phyloP scores from a whole-genome alignment of 129 eudicot species.

The Centrapalus pauciflorus region DNA sequence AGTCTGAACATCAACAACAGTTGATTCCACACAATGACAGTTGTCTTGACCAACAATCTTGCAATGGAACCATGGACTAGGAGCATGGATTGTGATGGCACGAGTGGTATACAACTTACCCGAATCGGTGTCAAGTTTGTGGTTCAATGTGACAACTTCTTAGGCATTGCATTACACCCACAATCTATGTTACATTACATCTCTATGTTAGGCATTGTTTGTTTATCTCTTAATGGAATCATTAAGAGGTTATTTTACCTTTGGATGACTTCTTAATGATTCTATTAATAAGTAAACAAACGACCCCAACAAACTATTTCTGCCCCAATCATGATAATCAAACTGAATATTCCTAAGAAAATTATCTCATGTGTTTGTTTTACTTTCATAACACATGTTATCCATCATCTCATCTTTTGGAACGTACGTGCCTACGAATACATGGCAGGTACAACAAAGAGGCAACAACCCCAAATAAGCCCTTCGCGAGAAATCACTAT shows the following conservation, averaged over 20 bases:
- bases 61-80: constrained; percentile 97
- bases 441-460: not conserved
- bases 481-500: not conserved
- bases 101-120: constrained; percentile 89
- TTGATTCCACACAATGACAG: constrained; percentile 95
- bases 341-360: no score
- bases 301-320: no score
- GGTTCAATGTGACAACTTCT: constrained; percentile 86
- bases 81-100: constrained; percentile 85
- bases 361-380: no score
- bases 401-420: not conserved
- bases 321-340: no score
- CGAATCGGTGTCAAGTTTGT: constrained; percentile 63
- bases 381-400: not conserved
- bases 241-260: no score
- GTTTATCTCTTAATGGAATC: no score
- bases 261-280: no score
- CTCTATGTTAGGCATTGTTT: no score
- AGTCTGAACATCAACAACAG: constrained; percentile 81
- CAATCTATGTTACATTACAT: no score
- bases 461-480: not conserved
- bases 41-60: constrained; percentile 89
- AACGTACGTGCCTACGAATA: not conserved
- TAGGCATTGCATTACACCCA: no score
- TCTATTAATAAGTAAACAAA: no score